phyloP scores from a whole-genome alignment of 306 rosid genomes.

The Prosopis cineraria region DNA sequence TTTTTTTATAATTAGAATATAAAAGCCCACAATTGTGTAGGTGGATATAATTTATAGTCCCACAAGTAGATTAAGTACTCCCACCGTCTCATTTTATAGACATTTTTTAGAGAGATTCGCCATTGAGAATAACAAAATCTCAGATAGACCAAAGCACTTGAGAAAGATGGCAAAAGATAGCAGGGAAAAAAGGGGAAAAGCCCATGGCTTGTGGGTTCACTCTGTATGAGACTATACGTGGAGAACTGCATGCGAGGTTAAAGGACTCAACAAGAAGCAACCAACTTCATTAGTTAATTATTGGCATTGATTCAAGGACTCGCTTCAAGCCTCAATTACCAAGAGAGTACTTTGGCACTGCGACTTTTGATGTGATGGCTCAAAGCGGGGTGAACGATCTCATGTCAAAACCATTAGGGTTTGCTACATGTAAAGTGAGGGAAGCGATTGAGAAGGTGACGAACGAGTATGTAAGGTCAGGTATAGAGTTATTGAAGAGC shows the following conservation, averaged over 20 bases:
- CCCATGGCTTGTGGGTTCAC: constrained; percentile 35
- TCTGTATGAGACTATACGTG: constrained; percentile 48
- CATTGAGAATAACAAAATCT: constrained; percentile 41
- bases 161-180: constrained; percentile 45
- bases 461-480: constrained; percentile 41
- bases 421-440: constrained; percentile 54
- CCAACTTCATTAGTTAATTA: constrained; percentile 43
- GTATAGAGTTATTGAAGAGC: constrained; percentile 34
- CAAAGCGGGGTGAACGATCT: constrained; percentile 48
- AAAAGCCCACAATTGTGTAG: too few species aligned
- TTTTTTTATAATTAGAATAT: too few species aligned
- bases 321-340: constrained; percentile 56
- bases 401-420: constrained; percentile 50
- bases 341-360: constrained; percentile 58
- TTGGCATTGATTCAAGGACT: constrained; percentile 46
- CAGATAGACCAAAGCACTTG: constrained; percentile 50
- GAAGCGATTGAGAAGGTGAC: constrained; percentile 54
- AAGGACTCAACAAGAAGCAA: constrained; percentile 41
- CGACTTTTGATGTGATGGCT: constrained; percentile 48
- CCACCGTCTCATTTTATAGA: too few species aligned
- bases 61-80: too few species aligned
- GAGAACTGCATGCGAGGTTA: constrained; percentile 59
- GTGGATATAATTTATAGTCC: too few species aligned
- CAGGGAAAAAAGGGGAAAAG: neutral
- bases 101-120: too few species aligned